Evolutionary conservation across 2,329 filamentous ascomycete species (phyloP).

Genomic region (Aspergillus fumigatus): DNA sequence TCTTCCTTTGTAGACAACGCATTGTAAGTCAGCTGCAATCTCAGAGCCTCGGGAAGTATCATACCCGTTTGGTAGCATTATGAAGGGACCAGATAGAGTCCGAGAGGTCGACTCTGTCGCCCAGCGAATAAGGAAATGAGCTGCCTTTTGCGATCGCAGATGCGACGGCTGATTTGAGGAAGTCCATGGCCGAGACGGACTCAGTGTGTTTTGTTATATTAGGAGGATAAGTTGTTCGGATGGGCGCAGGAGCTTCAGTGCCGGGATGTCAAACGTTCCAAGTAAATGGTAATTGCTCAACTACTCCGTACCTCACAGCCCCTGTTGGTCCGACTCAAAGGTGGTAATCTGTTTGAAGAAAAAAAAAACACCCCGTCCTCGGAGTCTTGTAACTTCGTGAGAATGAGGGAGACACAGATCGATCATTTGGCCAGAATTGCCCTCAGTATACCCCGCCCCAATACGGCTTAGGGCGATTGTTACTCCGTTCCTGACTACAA

Average conservation of each 20-base stretch:
- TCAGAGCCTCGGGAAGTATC: slow-evolving; percentile 14
- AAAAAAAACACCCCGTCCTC: background rate
- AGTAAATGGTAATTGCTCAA: background rate
- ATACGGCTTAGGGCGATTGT: slow-evolving; percentile 19
- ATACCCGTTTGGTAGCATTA: slow-evolving; percentile 86
- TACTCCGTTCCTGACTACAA: background rate
- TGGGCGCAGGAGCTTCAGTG: background rate
- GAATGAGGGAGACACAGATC: slow-evolving; percentile 1
- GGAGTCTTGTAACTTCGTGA: background rate
- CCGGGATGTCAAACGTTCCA: background rate
- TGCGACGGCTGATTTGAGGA: slow-evolving; percentile 93
- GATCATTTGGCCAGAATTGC: background rate
- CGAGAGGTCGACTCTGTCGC: slow-evolving; percentile 86
- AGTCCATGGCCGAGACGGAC: slow-evolving; percentile 67
- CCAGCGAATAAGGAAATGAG: slow-evolving; percentile 87
- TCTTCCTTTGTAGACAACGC: slow-evolving; percentile 63
- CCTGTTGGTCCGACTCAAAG: background rate
- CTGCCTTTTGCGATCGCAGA: slow-evolving; percentile 95
- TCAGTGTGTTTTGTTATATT: background rate
- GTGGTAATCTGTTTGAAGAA: background rate
- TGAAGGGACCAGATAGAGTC: slow-evolving; percentile 95
- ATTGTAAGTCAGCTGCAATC: slow-evolving; percentile 9
- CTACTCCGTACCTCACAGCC: background rate
- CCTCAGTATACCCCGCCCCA: slow-evolving; percentile 15
- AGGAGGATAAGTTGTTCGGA: slow-evolving; percentile 2